Evolutionary conservation across 805 yeast genomes (phyloP).

Genomic region (Torulaspora gathmanii): DNA sequence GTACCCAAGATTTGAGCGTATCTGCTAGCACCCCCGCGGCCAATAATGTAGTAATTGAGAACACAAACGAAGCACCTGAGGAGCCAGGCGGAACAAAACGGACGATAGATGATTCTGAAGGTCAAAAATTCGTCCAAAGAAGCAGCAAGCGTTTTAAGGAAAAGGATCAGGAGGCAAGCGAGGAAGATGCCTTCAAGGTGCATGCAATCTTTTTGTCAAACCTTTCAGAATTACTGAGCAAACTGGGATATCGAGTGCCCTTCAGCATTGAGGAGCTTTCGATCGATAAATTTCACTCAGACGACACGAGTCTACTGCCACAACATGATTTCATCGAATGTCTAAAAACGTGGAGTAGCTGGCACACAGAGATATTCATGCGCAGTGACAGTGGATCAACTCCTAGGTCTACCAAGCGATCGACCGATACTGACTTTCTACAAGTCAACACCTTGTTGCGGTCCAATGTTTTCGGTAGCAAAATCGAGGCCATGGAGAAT

Average conservation of each 20-base stretch:
- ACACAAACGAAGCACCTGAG: constrained; percentile 15
- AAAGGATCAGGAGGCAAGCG: constrained; percentile 22
- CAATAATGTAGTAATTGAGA: constrained; percentile 10
- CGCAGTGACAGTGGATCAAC: constrained; percentile 16
- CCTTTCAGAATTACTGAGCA: constrained; percentile 11
- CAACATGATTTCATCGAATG: constrained; percentile 33
- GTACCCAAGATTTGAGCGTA: background rate
- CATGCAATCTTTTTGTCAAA: constrained; percentile 23
- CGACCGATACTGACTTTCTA: constrained; percentile 18
- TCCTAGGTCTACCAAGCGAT: constrained; percentile 1
- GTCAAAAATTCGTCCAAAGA: constrained; percentile 31
- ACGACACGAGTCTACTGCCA: constrained; percentile 1
- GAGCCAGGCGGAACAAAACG: constrained; percentile 15
- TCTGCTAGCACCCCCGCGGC: constrained; percentile 16
- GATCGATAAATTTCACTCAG: constrained; percentile 6
- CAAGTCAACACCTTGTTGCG: constrained; percentile 33
- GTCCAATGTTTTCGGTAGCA: constrained; percentile 29
- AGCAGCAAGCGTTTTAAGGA: constrained; percentile 41
- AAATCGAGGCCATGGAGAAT: constrained; percentile 8
- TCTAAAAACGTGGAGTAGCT: constrained; percentile 36
- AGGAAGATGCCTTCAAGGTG: constrained; percentile 10
- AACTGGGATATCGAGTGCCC: constrained; percentile 9
- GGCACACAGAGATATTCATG: constrained; percentile 32
- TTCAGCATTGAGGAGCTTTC: constrained; percentile 6
- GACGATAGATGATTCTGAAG: constrained; percentile 20